phyloP scores from a whole-genome alignment of 1,139 yeast genomes.

The Insectozyma bohioensis region DNA sequence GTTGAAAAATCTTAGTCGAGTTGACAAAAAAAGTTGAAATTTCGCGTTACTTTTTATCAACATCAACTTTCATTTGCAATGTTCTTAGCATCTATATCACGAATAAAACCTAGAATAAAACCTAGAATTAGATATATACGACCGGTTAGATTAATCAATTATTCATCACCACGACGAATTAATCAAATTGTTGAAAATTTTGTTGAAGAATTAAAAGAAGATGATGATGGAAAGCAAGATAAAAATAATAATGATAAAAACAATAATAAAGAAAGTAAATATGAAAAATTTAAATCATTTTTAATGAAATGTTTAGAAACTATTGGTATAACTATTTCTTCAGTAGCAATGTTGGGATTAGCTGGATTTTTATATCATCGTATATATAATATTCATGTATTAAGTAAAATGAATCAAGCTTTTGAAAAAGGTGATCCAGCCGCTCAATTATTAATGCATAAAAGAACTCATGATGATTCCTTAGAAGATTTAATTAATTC shows the following conservation, averaged over 20 bases:
- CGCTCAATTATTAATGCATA: constrained; percentile 55
- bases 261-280: constrained; percentile 13
- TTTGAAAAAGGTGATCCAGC: constrained; percentile 72
- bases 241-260: constrained; percentile 13
- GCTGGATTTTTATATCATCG: constrained; percentile 73
- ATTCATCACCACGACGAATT: constrained; percentile 2
- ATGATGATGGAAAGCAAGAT: constrained; percentile 14
- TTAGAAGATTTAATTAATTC: constrained; percentile 26
- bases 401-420: constrained; percentile 64
- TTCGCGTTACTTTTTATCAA: too few species aligned
- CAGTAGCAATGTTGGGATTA: constrained; percentile 65
- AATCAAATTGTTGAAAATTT: constrained; percentile 22
- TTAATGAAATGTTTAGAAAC: constrained; percentile 64
- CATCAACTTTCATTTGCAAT: too few species aligned
- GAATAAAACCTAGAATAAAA: background rate
- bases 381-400: constrained; percentile 58
- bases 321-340: constrained; percentile 73
- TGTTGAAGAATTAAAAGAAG: constrained; percentile 17
- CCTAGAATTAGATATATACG: background rate
- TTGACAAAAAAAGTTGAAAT: too few species aligned
- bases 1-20: too few species aligned
- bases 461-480: constrained; percentile 32
- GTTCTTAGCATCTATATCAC: constrained; percentile 2
- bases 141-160: constrained; percentile 1
- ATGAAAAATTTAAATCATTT: constrained; percentile 22